phyloP scores from a whole-genome alignment of 2,329 filamentous ascomycete genomes.

The Teratosphaeriaceae sp. region DNA sequence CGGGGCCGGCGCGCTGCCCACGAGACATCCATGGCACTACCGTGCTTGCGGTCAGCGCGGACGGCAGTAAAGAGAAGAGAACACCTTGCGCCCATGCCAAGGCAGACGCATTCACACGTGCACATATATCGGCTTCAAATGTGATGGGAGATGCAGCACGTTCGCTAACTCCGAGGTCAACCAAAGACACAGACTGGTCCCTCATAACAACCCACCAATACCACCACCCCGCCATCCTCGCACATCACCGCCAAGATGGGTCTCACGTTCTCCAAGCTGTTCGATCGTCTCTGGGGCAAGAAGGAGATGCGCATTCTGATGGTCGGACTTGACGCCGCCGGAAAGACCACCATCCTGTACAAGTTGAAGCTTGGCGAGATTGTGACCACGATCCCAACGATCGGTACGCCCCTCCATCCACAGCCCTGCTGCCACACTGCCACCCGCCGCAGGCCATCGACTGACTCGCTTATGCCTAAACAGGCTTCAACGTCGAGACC shows the following conservation, averaged over 20 bases:
- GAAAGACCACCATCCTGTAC: conserved; percentile 98
- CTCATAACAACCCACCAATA: not conserved
- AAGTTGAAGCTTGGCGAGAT: conserved; percentile 98
- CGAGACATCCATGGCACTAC: too few species aligned
- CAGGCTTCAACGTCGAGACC: conserved; percentile 94
- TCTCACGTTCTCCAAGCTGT: conserved; percentile 87
- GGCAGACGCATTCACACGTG: conserved; percentile 6
- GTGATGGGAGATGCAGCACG: too few species aligned
- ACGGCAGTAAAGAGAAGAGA: not conserved
- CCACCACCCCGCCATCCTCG: not conserved
- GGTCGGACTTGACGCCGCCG: conserved; percentile 94
- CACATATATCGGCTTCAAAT: not conserved
- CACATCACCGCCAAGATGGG: conserved; percentile 65
- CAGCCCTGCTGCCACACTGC: not conserved
- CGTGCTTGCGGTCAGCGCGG: conserved; percentile 3
- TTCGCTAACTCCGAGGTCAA: not conserved
- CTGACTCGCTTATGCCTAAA: too few species aligned
- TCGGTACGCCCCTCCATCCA: conserved; percentile 47
- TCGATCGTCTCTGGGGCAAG: conserved; percentile 98
- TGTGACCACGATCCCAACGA: conserved; percentile 95
- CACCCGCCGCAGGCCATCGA: not conserved
- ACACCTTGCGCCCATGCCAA: conserved; percentile 8
- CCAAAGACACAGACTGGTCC: conserved; percentile 5
- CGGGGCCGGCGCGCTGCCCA: not conserved
- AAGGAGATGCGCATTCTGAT: conserved; percentile 99